Conservation (phyloP, 257 asterid species). For the Solanum pimpinellifolium region DNA sequence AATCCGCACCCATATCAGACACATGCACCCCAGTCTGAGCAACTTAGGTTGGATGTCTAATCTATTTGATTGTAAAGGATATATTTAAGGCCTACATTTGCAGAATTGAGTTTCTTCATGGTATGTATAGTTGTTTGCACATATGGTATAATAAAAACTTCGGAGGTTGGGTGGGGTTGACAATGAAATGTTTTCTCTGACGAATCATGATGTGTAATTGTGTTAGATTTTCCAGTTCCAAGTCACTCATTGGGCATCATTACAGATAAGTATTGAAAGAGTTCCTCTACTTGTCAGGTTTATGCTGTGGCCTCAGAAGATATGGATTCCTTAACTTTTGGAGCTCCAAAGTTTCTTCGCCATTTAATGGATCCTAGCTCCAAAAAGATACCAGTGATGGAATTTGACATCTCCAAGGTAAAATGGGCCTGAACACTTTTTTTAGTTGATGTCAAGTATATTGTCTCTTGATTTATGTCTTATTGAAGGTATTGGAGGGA, state of each 20-base stretch:
- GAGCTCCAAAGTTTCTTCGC: conserved; percentile 89
- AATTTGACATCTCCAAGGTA: conserved; percentile 90
- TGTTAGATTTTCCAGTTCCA: neutral
- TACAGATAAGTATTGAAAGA: neutral
- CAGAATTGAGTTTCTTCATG: neutral
- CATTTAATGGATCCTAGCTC: conserved; percentile 99
- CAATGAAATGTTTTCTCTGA: neutral
- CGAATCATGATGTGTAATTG: neutral
- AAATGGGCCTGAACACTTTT: conserved; percentile 5
- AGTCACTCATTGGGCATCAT: neutral
- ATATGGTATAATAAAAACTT: neutral
- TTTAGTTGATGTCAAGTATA: neutral
- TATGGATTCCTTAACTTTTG: conserved; percentile 97
- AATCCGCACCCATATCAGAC: neutral
- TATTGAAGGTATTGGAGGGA: conserved; percentile 72
- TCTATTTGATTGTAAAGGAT: neutral
- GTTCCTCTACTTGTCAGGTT: conserved; percentile 39
- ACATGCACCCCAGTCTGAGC: too few species aligned
- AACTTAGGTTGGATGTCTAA: neutral
- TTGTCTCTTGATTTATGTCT: conserved; percentile 3
- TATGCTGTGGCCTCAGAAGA: conserved; percentile 98
- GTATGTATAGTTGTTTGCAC: neutral
- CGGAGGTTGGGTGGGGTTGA: neutral
- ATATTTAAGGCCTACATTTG: neutral
- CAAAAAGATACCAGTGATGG: conserved; percentile 98